Evolutionary conservation across 176 grass and related monocot species (phyloP).

Genomic region (Phyllostachys edulis): DNA sequence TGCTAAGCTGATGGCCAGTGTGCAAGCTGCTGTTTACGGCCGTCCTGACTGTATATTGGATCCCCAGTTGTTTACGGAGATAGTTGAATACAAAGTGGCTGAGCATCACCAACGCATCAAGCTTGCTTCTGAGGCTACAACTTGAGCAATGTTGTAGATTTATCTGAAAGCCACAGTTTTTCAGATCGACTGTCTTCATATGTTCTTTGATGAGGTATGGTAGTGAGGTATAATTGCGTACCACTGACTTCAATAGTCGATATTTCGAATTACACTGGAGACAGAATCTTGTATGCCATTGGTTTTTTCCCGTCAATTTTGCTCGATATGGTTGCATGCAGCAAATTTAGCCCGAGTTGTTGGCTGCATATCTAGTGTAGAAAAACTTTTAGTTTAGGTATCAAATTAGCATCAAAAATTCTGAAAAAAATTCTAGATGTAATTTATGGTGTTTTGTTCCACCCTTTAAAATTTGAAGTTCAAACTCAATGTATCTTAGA

Average conservation of each 20-base stretch:
- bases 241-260: neutral
- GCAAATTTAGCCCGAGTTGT: neutral
- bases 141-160: slow-evolving; percentile 29
- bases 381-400: no score
- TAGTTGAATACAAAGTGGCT: slow-evolving; percentile 77
- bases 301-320: neutral
- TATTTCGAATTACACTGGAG: neutral
- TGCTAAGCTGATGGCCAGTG: slow-evolving; percentile 78
- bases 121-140: slow-evolving; percentile 53
- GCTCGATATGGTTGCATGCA: neutral
- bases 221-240: neutral
- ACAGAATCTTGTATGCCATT: neutral
- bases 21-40: slow-evolving; percentile 87
- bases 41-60: slow-evolving; percentile 72
- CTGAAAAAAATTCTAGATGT: no score
- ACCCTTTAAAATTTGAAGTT: no score
- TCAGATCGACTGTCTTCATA: neutral
- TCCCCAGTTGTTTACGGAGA: slow-evolving; percentile 58
- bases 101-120: slow-evolving; percentile 87
- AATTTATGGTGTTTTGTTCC: no score
- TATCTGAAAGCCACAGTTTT: neutral
- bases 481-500: no score
- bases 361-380: no score
- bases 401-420: no score
- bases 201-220: slow-evolving; percentile 13